Conservation (phyloP, 441 rosid species). For the Populus hybrid region DNA sequence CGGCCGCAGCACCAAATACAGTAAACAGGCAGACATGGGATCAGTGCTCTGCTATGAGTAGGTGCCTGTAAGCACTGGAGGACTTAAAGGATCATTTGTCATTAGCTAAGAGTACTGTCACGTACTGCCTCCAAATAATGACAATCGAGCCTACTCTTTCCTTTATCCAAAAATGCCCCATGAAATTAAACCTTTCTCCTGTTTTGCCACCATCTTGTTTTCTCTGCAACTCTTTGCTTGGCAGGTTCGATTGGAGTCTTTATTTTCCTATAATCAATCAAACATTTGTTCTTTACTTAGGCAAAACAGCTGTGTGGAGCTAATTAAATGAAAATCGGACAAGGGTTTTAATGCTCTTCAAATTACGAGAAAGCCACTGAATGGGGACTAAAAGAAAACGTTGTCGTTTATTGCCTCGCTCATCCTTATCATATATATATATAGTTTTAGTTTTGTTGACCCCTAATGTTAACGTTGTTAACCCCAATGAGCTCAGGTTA, state of each 20-base stretch:
- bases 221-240: not conserved
- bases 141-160: not conserved
- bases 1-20: not conserved
- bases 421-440: too few relatives aligned
- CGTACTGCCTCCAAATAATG: constrained; percentile 6
- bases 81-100: constrained; percentile 23
- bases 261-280: too few relatives aligned
- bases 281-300: too few relatives aligned
- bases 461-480: too few relatives aligned
- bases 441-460: too few relatives aligned
- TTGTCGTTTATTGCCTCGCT: constrained; percentile 6
- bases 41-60: too few relatives aligned
- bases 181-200: not conserved
- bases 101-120: constrained; percentile 5
- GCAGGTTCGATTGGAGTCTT: too few relatives aligned
- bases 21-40: not conserved
- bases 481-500: too few relatives aligned
- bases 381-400: constrained; percentile 4
- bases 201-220: constrained; percentile 17
- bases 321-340: not conserved
- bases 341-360: too few relatives aligned
- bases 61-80: not conserved
- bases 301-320: not conserved
- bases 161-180: not conserved
- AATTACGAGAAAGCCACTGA: too few relatives aligned